Evolutionary conservation across 352 stramenopile genomes (phyloP), one percentile per base, ranked within the genome.

Genomic region (Globisporangium acanthophoron): DNA sequence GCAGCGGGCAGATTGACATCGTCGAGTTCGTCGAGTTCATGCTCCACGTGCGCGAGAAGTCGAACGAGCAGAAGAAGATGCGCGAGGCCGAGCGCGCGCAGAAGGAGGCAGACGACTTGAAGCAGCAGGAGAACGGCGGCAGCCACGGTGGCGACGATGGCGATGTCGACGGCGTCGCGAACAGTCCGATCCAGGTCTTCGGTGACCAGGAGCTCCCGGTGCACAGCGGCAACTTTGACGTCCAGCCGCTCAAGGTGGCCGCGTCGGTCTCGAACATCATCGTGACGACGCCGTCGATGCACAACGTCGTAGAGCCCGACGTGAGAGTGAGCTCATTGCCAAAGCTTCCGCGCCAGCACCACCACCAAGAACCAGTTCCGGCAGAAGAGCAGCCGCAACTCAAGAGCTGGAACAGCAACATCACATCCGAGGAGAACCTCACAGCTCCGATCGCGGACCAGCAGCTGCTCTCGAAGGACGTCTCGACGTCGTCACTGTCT

Each of bases 1-100:
- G 80, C 39, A 89, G 76, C 33, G 85, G 85, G 0, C 84, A 95
- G 58, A 95, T 95, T 48, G 85, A 94, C 58, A 83, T 94, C 43
- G 78, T 91, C 45, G 85, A 93, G 60, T 95, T 95, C 60, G 73
- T 94, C 54, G 77, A 92, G 59, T 94, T 92, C 55, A 94, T 92
- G 82, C 83, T 90, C 44, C 74, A 88, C 61, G 78, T 90, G 15
- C 78, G 80, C 2, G 76, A 87, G 54, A 90, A 88, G 41, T 87
- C 80, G 0, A 73, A 57, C 7, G 65, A 85, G 50, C 76, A 88
- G 43, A 78, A 78, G 24, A 53, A 50, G 15, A 61, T 61, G 18
- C 0, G 27, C 24, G 50, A 62, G 7, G 54, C 60, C 0, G 54
- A 66, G 49, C 21, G 16, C 12, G 60, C 62, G 0, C 59, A 31